Base-by-base conservation (phyloP, 495 filamentous ascomycete species). In the Sabuloglossum arenarium region DNA sequence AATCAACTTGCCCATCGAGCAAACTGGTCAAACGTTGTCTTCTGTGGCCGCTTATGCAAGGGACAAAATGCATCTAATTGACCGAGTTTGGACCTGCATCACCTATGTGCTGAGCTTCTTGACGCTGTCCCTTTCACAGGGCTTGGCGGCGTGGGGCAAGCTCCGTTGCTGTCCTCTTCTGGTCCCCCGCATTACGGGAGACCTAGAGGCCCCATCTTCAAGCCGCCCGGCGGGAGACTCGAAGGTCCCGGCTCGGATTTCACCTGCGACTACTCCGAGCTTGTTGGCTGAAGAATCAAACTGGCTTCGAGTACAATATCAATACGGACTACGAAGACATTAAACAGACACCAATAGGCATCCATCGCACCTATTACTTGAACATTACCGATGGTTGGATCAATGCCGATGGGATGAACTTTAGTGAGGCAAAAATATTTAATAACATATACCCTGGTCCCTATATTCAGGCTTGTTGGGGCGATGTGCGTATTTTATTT, bases 321-420 rank as follows among this genome's bases (percentile, higher is more conserved):
- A 63, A 75, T 51, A 79, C 77, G 0, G 73, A 81, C 62, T 79
- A 75, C 57, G 69, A 69, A 12, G 65, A 60, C 5, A 64, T 59
- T 0, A 70, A 65, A 9, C 78, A 77, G 3, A 61, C 19, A n/a
- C 29, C 29, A 25, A 45, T 53, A 37, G 53, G 39, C 52, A 19
- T 56, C 28, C 53, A 46, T 6, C 55, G 27, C 23, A 27, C 56
- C 29, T 59, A 59, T 25, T 56, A 34, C 27, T 53, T 59, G 30
- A 46, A 34, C 42, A 53, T 56, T 45, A 45, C 43, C 10, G 55
- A 57, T 39, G 11, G 19, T 57, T 31, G 37, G n/a, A 57, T 57
- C 46, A 47, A 57, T 46, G 39, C 55, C 24, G 55, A 57, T 49
- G 55, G 55, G 28, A 47, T 57, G 21, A 27, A 49, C 37, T 31